These are phyloP conservation scores for Solanum rostratum DNA, from an alignment of 257 asterid genomes.

Conservation along the genomic window DNA sequence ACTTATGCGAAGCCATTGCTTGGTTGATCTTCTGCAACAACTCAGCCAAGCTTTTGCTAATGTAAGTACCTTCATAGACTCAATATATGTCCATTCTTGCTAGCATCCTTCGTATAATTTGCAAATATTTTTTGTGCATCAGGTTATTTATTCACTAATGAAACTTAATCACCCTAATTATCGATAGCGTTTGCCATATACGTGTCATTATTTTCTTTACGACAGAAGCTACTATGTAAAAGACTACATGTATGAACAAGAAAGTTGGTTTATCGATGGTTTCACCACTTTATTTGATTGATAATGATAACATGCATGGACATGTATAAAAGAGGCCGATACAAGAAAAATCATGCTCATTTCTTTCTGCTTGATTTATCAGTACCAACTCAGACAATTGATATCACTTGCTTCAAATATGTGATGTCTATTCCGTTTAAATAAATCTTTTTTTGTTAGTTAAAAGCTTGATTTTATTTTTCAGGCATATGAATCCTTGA, in stretches of 20 bases:
- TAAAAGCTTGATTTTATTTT: constrained; percentile 12
- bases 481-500: constrained; percentile 88
- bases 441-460: neutral
- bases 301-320: neutral
- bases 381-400: neutral
- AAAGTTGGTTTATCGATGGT: neutral
- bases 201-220: neutral
- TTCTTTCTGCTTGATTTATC: neutral
- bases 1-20: constrained; percentile 59
- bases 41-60: constrained; percentile 96
- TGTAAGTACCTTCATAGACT: constrained; percentile 28
- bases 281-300: neutral
- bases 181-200: neutral
- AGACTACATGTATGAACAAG: neutral
- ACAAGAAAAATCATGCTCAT: neutral
- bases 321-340: neutral
- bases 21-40: constrained; percentile 98
- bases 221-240: neutral
- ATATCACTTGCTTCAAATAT: neutral
- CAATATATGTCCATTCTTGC: neutral
- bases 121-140: neutral
- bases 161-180: neutral
- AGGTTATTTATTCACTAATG: neutral
- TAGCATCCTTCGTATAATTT: neutral
- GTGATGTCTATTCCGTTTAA: neutral